Evolutionary conservation across 192 early-diverging fungal species (phyloP).

Genomic region (Coemansia asiatica): DNA sequence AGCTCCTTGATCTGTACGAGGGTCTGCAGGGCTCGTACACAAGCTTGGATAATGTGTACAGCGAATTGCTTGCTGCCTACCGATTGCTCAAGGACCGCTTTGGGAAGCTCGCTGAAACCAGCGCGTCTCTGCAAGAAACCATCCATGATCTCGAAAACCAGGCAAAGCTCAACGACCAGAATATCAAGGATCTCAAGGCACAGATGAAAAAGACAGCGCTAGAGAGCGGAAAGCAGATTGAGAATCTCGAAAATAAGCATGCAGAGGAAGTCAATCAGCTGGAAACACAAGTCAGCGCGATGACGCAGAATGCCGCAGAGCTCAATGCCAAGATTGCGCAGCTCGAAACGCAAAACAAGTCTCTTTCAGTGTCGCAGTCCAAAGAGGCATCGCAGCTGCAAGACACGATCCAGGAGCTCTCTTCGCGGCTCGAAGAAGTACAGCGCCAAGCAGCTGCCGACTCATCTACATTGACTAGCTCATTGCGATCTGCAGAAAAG

Average conservation of each 20-base stretch:
- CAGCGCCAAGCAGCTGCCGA: conserved; percentile 31
- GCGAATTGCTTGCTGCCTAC: conserved; percentile 44
- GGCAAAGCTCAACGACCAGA: conserved; percentile 4
- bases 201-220: background rate
- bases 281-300: conserved; percentile 16
- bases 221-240: conserved; percentile 5
- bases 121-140: conserved; percentile 7
- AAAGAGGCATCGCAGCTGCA: conserved; percentile 24
- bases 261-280: conserved; percentile 21
- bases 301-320: conserved; percentile 24
- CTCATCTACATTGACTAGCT: background rate
- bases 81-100: conserved; percentile 40
- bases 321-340: conserved; percentile 14
- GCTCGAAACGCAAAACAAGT: conserved; percentile 33
- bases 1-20: conserved; percentile 45
- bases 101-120: conserved; percentile 26
- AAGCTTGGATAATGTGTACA: conserved; percentile 35
- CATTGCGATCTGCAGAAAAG: conserved; percentile 27
- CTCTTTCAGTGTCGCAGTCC: conserved; percentile 37
- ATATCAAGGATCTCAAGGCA: conserved; percentile 12
- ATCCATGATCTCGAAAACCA: conserved; percentile 17
- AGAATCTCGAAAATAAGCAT: conserved; percentile 14
- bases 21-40: conserved; percentile 29
- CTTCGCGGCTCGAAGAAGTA: conserved; percentile 25
- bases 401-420: conserved; percentile 29